Percentiles rank a stretch among this genome's conserved stretches.
Evolutionary conservation across 495 filamentous ascomycete species (phyloP).

Genomic region (Penicillium tannophilum): DNA sequence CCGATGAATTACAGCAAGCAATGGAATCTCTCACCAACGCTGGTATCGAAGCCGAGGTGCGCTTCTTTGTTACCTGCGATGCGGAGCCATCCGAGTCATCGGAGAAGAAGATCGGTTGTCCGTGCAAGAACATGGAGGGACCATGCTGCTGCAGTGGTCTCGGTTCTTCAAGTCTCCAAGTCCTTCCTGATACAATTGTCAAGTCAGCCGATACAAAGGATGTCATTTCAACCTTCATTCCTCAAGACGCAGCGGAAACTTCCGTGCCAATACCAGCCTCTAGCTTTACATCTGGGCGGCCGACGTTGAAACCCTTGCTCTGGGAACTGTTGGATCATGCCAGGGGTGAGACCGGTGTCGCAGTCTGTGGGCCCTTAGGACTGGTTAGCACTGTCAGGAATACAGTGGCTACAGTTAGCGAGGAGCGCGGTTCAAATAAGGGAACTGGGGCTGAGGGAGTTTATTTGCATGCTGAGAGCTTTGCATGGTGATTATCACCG

Average conservation of each 20-base stretch:
- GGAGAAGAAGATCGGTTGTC: slow-evolving; percentile 4
- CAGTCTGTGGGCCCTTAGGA: slow-evolving; percentile 12
- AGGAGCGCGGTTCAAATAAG: slow-evolving; percentile 12
- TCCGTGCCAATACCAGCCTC: neutral
- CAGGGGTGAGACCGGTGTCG: slow-evolving; percentile 9
- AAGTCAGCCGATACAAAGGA: neutral
- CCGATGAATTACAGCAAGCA: slow-evolving; percentile 10
- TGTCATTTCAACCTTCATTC: neutral
- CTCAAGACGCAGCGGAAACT: neutral
- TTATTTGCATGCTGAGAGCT: slow-evolving; percentile 14
- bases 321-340: slow-evolving; percentile 8
- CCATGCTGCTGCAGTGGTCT: slow-evolving; percentile 11
- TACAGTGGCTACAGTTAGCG: slow-evolving; percentile 11
- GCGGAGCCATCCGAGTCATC: neutral
- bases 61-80: slow-evolving; percentile 13
- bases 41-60: slow-evolving; percentile 7
- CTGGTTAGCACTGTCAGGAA: slow-evolving; percentile 10
- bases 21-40: slow-evolving; percentile 3
- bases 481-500: slow-evolving; percentile 4
- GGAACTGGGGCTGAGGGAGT: slow-evolving; percentile 15
- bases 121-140: slow-evolving; percentile 2
- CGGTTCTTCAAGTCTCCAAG: neutral
- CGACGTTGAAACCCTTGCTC: neutral
- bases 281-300: slow-evolving; percentile 6
- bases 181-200: neutral